Evolutionary conservation across 139 green algal genomes (phyloP).

Genomic region (Chara braunii): DNA sequence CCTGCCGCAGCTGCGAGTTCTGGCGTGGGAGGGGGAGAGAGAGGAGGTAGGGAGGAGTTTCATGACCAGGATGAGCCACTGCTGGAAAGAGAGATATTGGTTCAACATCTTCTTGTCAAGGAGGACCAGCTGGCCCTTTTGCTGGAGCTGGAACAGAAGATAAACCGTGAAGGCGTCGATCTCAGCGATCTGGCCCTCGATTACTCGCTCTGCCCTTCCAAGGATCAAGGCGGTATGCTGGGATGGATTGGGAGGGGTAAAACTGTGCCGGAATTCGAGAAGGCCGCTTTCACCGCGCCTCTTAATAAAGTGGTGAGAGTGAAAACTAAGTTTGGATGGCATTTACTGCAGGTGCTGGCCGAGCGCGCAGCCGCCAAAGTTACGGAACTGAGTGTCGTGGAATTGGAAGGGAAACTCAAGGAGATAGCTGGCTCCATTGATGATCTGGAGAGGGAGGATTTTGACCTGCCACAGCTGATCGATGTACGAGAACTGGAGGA

Average conservation of each 20-base stretch:
- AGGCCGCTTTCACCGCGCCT: conserved; percentile 18
- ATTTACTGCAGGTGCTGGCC: conserved; percentile 35
- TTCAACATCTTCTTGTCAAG: conserved; percentile 35
- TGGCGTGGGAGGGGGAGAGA: background rate
- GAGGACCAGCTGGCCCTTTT: conserved; percentile 25
- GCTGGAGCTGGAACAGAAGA: conserved; percentile 23
- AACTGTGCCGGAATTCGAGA: conserved; percentile 38
- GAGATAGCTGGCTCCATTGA: background rate
- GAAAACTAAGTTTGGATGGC: conserved; percentile 40
- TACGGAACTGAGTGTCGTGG: too few relatives aligned
- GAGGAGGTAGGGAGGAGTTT: background rate
- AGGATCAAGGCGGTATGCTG: conserved; percentile 23
- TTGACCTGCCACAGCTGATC: conserved; percentile 23
- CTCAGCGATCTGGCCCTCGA: conserved; percentile 25
- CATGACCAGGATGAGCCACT: background rate
- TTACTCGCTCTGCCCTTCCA: conserved; percentile 35
- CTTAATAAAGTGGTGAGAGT: conserved; percentile 22
- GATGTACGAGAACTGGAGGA: conserved; percentile 21
- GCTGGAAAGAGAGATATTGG: conserved; percentile 16
- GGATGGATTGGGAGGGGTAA: conserved; percentile 29
- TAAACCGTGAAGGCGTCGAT: conserved; percentile 27
- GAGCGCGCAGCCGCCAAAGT: conserved; percentile 20
- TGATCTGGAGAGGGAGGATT: background rate
- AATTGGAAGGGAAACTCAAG: too few relatives aligned
- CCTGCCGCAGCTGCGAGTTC: too few relatives aligned